Evolutionary conservation across 2,329 filamentous ascomycete species (phyloP).

Genomic region (Tolypocladium nubicola): DNA sequence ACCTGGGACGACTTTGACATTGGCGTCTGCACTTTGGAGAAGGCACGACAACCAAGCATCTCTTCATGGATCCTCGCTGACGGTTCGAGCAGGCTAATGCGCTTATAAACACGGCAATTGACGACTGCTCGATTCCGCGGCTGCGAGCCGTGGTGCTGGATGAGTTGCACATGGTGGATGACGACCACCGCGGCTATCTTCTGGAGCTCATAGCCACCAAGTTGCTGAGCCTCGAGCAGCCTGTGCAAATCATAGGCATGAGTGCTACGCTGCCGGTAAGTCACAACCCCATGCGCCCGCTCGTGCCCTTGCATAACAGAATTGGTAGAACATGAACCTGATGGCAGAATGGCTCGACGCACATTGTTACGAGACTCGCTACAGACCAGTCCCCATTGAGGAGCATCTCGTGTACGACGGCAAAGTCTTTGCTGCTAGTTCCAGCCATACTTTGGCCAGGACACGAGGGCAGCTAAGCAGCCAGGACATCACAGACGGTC

Average conservation of each 20-base stretch:
- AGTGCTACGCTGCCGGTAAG: conserved; percentile 64
- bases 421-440: conserved; percentile 50
- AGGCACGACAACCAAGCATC: conserved; percentile 26
- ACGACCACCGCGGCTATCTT: conserved; percentile 64
- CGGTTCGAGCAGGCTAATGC: conserved; percentile 51
- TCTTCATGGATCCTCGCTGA: background rate
- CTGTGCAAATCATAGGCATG: conserved; percentile 67
- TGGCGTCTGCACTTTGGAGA: conserved; percentile 71
- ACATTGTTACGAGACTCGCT: conserved; percentile 62
- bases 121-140: conserved; percentile 55
- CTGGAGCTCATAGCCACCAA: conserved; percentile 67
- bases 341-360: conserved; percentile 61
- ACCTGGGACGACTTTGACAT: conserved; percentile 69
- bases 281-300: background rate
- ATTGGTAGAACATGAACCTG: conserved; percentile 52
- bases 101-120: conserved; percentile 62
- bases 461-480: conserved; percentile 41
- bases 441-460: conserved; percentile 45
- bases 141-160: conserved; percentile 61
- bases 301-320: background rate
- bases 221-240: conserved; percentile 54
- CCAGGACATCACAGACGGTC: conserved; percentile 21
- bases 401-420: conserved; percentile 66
- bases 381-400: conserved; percentile 64
- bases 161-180: conserved; percentile 75